Conservation (phyloP, 352 stramenopile species). For the Phytopythium boreale region DNA sequence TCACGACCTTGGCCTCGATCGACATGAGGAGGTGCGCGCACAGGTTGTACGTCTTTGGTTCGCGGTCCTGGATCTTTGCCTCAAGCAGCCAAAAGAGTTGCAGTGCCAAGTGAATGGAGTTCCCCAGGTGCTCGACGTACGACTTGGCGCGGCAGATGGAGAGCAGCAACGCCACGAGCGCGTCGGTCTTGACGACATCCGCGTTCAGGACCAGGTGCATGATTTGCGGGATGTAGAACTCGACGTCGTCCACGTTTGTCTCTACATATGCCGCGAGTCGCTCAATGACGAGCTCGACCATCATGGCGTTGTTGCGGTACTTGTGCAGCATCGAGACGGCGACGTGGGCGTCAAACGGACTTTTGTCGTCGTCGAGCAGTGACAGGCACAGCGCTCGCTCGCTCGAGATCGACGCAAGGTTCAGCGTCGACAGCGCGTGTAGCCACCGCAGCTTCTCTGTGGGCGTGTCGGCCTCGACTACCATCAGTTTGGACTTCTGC, state of each 20-base stretch:
- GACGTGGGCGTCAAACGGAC: slow-evolving; percentile 58
- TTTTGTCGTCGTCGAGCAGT: slow-evolving; percentile 43
- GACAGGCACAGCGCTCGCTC: slow-evolving; percentile 58
- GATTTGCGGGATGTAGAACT: slow-evolving; percentile 84
- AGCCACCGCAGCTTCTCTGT: slow-evolving; percentile 79
- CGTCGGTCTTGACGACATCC: slow-evolving; percentile 57
- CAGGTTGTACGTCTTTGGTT: slow-evolving; percentile 71
- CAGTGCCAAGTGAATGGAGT: slow-evolving; percentile 71
- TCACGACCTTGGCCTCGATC: slow-evolving; percentile 80
- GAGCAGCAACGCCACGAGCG: slow-evolving; percentile 64
- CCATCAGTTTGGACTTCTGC: slow-evolving; percentile 67
- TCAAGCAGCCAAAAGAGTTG: slow-evolving; percentile 77
- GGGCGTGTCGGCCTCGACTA: slow-evolving; percentile 62
- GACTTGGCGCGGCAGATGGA: slow-evolving; percentile 76
- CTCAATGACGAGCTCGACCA: slow-evolving; percentile 64
- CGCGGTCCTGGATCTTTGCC: slow-evolving; percentile 69
- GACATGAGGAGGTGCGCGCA: slow-evolving; percentile 80
- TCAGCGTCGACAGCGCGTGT: slow-evolving; percentile 64
- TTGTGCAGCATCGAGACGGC: slow-evolving; percentile 70
- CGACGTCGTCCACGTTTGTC: slow-evolving; percentile 69
- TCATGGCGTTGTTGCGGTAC: slow-evolving; percentile 62
- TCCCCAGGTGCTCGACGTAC: slow-evolving; percentile 76
- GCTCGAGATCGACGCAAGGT: slow-evolving; percentile 42
- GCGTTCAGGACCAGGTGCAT: slow-evolving; percentile 69
- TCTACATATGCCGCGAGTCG: slow-evolving; percentile 60